Evolutionary conservation across 768 basidiomycete species (phyloP), one percentile per base, ranked within the genome.

Genomic region (Kwoniella newhampshirensis): DNA sequence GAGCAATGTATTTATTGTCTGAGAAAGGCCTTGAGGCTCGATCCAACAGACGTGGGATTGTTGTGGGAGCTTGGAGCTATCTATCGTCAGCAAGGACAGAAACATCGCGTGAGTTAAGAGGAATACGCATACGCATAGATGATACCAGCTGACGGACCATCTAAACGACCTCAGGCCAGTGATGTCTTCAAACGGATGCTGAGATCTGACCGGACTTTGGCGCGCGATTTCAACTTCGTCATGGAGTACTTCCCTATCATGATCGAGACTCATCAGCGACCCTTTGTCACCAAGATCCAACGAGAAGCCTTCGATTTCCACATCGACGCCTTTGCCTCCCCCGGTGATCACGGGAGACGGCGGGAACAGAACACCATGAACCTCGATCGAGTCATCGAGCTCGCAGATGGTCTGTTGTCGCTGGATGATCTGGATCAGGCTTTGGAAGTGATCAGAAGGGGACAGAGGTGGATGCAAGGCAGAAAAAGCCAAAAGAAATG

Each of bases 401-500:
- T 98, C 11, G 86, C 89, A 2, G 94, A 99, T 69, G 79, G 93
- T 44, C 85, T 89, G 66, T 86, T 90, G 61, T 81, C 83, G 0
- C 78, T 86, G 25, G 84, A 82, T 1, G 83, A 88, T 57, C 81
- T 87, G 66, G 84, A 85, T 32, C 79, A 81, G 39, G 88, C 87
- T 0, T 78, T 91, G 15, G 80, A 82, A 12, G 82, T 84, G 0
- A 85, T 94, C 48, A 81, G 87, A 44, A 80, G 79, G 49, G 93
- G 92, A 0, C 86, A 83, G 48, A 79, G 94, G 52, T 98, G 94
- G 94, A 75, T 97, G n/a, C 90, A 97, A 73, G 89, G 90, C 0
- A 79, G 94, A 28, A 78, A 77, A n/a, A 61, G 67, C 28, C 79
- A 82, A 43, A 86, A 87, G 70, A 85, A 86, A 55, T 97, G 92